Conservation (phyloP, 179 eudicot species). For the Spergularia azorica region DNA sequence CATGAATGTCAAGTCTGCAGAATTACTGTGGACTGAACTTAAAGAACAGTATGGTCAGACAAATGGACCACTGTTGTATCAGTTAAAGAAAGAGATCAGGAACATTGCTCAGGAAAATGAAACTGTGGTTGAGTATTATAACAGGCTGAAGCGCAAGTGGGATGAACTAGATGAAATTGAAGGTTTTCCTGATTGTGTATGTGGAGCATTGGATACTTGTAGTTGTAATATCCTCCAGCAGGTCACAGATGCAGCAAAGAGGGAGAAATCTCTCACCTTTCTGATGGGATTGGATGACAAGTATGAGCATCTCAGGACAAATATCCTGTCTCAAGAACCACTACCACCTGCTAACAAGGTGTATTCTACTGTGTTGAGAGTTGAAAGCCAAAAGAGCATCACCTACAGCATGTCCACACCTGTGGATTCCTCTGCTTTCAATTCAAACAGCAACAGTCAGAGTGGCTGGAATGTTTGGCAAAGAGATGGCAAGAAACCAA, state of each 20-base stretch:
- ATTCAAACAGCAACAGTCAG: not conserved
- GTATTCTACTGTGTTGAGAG: not conserved
- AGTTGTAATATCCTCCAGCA: not conserved
- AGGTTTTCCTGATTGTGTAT: not conserved
- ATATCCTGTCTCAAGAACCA: not conserved
- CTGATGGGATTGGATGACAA: not conserved
- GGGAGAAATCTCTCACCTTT: not conserved
- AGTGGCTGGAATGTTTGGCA: too few species aligned
- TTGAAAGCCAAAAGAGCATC: not conserved
- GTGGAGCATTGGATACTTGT: not conserved
- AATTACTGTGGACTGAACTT: not conserved
- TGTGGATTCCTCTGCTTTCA: not conserved
- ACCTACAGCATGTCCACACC: fast-evolving
- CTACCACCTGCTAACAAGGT: not conserved
- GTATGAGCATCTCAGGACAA: not conserved
- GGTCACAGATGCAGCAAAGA: not conserved
- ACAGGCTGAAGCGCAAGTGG: too few species aligned
- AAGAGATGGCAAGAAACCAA: not conserved
- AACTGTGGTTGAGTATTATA: too few species aligned
- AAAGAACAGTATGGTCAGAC: not conserved
- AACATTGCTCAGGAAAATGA: too few species aligned
- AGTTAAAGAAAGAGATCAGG: too few species aligned
- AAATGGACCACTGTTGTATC: not conserved
- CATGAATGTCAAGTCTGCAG: not conserved
- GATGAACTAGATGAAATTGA: not conserved